Evolutionary conservation across 768 basidiomycete genomes (phyloP).

Genomic region (Phylloporus sp.): DNA sequence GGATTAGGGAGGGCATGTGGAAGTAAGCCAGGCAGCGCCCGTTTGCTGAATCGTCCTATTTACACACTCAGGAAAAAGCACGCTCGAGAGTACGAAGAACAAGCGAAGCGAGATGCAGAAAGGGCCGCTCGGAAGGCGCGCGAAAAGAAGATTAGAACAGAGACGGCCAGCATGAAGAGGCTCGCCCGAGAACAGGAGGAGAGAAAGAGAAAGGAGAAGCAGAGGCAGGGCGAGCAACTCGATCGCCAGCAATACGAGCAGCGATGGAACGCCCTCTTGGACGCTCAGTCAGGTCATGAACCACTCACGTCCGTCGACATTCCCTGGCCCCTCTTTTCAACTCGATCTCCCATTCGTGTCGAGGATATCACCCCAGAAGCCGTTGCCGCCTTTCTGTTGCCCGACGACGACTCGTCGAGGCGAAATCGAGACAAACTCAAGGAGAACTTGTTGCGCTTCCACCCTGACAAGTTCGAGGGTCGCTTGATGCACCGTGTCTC

Average conservation of each 20-base stretch:
- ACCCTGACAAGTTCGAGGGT: constrained; percentile 81
- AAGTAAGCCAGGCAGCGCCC: constrained; percentile 44
- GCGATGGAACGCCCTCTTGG: constrained; percentile 52
- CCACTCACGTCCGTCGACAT: constrained; percentile 51
- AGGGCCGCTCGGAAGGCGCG: constrained; percentile 49
- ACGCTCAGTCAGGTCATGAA: constrained; percentile 21
- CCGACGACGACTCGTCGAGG: constrained; percentile 32
- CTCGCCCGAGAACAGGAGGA: constrained; percentile 49
- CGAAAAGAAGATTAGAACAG: constrained; percentile 48
- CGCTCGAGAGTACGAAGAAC: constrained; percentile 60
- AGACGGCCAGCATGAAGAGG: constrained; percentile 48
- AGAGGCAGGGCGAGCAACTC: constrained; percentile 38
- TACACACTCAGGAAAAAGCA: constrained; percentile 52
- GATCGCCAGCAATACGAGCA: constrained; percentile 51
- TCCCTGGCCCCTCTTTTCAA: constrained; percentile 63
- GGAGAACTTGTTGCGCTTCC: constrained; percentile 68
- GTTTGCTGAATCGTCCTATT: constrained; percentile 1
- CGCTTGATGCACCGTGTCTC: constrained; percentile 53
- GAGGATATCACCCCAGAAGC: constrained; percentile 54
- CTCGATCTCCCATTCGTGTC: constrained; percentile 23
- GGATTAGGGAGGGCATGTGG: constrained; percentile 85
- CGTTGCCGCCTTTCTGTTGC: constrained; percentile 55
- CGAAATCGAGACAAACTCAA: constrained; percentile 58
- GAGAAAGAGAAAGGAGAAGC: constrained; percentile 44
- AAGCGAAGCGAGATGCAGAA: constrained; percentile 50